Conservation (phyloP, 805 yeast species). For the Grigorovia transvaalensis region DNA sequence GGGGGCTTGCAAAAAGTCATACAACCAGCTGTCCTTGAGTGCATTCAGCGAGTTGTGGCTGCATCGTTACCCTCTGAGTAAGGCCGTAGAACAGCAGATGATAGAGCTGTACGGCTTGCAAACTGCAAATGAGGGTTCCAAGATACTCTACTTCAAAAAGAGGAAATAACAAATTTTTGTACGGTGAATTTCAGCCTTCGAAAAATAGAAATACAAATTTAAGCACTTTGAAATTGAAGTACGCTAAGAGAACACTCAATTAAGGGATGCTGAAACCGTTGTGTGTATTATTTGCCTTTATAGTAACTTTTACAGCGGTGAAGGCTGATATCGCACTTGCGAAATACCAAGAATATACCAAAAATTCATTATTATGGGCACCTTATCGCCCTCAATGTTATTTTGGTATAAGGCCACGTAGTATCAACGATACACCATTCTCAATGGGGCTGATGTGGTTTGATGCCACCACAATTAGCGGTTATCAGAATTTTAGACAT, state of each 20-base stretch:
- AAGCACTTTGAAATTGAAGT: too few relatives aligned
- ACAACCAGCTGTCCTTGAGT: conserved; percentile 14
- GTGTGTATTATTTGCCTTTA: background rate
- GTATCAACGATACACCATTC: conserved; percentile 43
- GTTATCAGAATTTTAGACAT: conserved; percentile 54
- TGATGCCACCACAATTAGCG: conserved; percentile 46
- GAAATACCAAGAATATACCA: conserved; percentile 29
- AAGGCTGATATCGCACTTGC: background rate
- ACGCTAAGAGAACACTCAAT: background rate
- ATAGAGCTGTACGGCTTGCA: conserved; percentile 3
- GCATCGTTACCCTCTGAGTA: conserved; percentile 1
- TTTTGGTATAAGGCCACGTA: conserved; percentile 73
- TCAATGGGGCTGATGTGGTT: conserved; percentile 84
- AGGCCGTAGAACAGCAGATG: background rate
- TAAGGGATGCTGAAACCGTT: background rate
- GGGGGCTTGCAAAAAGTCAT: conserved; percentile 7
- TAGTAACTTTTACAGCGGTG: background rate
- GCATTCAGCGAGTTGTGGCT: conserved; percentile 12
- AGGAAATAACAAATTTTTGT: background rate
- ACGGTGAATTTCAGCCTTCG: background rate
- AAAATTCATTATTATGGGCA: conserved; percentile 70
- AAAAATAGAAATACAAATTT: too few relatives aligned
- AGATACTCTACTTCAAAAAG: conserved; percentile 10
- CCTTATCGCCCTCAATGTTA: conserved; percentile 84
- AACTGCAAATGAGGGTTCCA: background rate